These are phyloP conservation scores for Candida taoyuanica DNA, from an alignment of 805 yeast genomes.

Conservation along the genomic window DNA sequence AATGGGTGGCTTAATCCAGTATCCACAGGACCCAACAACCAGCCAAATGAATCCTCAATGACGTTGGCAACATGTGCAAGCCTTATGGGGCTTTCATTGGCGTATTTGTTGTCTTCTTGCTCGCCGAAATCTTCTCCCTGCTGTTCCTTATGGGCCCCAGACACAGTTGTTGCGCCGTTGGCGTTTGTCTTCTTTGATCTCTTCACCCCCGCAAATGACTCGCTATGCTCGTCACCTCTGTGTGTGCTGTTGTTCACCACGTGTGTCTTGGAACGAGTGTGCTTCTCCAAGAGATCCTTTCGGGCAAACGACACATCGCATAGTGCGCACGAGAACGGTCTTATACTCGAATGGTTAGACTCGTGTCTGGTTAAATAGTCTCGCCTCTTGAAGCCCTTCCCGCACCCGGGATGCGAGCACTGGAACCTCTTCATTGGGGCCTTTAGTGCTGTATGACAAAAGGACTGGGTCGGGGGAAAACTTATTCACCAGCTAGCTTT, in stretches of 20 bases:
- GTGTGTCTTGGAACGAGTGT: constrained; percentile 25
- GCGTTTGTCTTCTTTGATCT: too few species aligned
- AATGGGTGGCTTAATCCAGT: neutral
- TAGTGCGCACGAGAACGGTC: constrained; percentile 25
- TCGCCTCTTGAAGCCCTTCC: constrained; percentile 31
- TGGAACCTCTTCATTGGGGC: constrained; percentile 11
- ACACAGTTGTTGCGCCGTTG: too few species aligned
- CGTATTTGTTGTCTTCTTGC: too few species aligned
- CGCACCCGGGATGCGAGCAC: constrained; percentile 19
- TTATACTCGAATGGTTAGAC: too few species aligned
- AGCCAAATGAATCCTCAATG: constrained; percentile 22
- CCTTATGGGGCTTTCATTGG: neutral
- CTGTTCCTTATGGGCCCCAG: too few species aligned
- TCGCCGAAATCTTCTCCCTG: too few species aligned
- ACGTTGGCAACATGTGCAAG: constrained; percentile 18
- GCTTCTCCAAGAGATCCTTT: constrained; percentile 31
- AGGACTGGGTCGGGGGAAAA: too few species aligned
- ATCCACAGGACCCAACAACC: constrained; percentile 22
- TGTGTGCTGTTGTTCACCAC: neutral
- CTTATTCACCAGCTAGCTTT: too few species aligned
- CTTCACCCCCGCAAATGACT: too few species aligned
- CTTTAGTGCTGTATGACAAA: too few species aligned
- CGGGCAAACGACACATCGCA: constrained; percentile 29
- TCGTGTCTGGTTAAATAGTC: constrained; percentile 33
- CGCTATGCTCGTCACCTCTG: too few species aligned